Percentiles rank a stretch among this genome's conserved stretches.
Conservation (phyloP, 1,284 basidiomycete species). For the Ganoderma meredithae region DNA sequence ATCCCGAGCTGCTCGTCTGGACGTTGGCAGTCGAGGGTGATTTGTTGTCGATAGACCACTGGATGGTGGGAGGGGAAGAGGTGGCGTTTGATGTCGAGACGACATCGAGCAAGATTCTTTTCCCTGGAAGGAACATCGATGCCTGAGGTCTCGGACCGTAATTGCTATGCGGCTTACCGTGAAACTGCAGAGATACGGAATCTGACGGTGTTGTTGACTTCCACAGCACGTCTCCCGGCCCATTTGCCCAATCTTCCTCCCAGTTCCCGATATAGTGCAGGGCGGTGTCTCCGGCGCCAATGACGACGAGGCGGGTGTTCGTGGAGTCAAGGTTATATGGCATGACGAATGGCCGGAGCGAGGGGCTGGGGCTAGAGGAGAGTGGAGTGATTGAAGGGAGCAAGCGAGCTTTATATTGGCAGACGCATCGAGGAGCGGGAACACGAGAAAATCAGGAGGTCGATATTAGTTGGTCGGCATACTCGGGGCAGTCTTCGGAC, state of each 20-base stretch:
- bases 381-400: background rate
- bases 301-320: constrained; percentile 1
- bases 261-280: background rate
- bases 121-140: background rate
- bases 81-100: background rate
- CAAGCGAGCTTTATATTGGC: background rate
- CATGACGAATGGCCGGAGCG: background rate
- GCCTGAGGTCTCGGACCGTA: background rate
- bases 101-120: background rate
- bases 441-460: background rate
- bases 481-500: background rate
- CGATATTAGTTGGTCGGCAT: background rate
- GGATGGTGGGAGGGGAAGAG: constrained; percentile 7
- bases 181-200: background rate
- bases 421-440: background rate
- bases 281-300: background rate
- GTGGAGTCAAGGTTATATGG: background rate
- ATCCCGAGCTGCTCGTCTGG: background rate
- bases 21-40: background rate
- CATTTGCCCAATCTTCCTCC: background rate
- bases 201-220: background rate
- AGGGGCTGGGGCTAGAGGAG: background rate
- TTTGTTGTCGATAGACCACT: constrained; percentile 14
- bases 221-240: background rate
- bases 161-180: background rate